Base-by-base conservation (phyloP, 371 early-diverging fungal genomes). In the Fennellomyces sp. region DNA sequence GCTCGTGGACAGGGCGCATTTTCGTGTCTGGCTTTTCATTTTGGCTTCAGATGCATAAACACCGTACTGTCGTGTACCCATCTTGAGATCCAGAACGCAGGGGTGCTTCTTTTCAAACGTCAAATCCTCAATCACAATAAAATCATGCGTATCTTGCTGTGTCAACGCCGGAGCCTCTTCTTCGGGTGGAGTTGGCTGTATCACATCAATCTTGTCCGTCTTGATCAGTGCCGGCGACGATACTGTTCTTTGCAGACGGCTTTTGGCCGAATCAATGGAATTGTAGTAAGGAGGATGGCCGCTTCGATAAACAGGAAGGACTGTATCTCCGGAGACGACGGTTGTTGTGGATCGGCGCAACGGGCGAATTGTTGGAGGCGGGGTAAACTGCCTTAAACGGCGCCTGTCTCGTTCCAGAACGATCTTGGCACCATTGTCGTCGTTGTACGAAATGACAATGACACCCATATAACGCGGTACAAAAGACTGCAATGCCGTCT, bases 41-140 rank as follows among this genome's bases (percentile, higher is more conserved):
- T 97, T 97, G 48, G 87, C 83, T 13, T 81, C 77, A 2, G 89
- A 72, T 0, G 92, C 94, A 75, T 91, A 81, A 53, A 96, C 86
- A 2, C 97, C 95, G 67, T 95, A 90, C 72, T 97, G 97, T 3
- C 97, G 78, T 13, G 94, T 94, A 13, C 97, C 97, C 96, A 97
- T 96, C 64, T 97, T 97, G 56, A 97, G 81, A 69, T 97, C 97
- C 48, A 97, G 81, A 28, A 97, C 91, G 56, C 96, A 95, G 0
- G 97, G 97, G 17, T 83, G 80, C 64, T 81, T 71, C 61, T 92
- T 76, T 2, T 89, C 88, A 4, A 89, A 86, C 0, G 97, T 96
- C 51, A 97, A 76, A 72, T 97, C 97, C 60, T 94, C 91, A 67
- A 97, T 68, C 8, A 97, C 73, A 57, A 97, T 82, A 59, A 94